These are phyloP conservation scores for Colletotrichum euphorbiae DNA, from an alignment of 2,329 filamentous ascomycete genomes.

Conservation along the genomic window DNA sequence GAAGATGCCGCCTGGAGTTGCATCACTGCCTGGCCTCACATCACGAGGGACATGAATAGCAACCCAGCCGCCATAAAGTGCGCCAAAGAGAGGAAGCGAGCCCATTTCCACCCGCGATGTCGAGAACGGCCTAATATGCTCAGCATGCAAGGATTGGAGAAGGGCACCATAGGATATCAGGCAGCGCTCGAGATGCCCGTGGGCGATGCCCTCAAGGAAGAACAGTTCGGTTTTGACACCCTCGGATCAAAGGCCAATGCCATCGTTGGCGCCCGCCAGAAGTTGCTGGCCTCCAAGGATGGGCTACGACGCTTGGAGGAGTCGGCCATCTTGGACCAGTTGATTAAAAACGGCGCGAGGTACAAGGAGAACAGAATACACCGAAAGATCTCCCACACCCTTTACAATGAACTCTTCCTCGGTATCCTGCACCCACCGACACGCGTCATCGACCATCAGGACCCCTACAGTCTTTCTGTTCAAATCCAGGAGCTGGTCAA, in stretches of 20 bases:
- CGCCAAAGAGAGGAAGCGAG: slow-evolving; percentile 58
- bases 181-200: slow-evolving; percentile 75
- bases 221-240: slow-evolving; percentile 70
- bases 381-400: slow-evolving; percentile 58
- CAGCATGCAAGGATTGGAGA: slow-evolving; percentile 77
- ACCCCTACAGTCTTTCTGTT: slow-evolving; percentile 73
- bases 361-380: slow-evolving; percentile 66
- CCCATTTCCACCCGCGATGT: slow-evolving; percentile 70
- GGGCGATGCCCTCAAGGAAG: slow-evolving; percentile 72
- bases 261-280: slow-evolving; percentile 69
- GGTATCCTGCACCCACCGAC: slow-evolving; percentile 69
- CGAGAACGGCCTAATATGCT: slow-evolving; percentile 77
- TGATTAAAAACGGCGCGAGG: slow-evolving; percentile 66
- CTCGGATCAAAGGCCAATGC: slow-evolving; percentile 65
- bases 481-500: slow-evolving; percentile 77
- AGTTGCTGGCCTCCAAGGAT: slow-evolving; percentile 64
- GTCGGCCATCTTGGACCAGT: slow-evolving; percentile 67
- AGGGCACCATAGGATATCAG: slow-evolving; percentile 76
- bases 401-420: slow-evolving; percentile 72
- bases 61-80: slow-evolving; percentile 57
- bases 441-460: slow-evolving; percentile 65
- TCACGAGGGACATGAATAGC: slow-evolving; percentile 63
- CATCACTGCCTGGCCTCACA: slow-evolving; percentile 72
- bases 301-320: slow-evolving; percentile 69
- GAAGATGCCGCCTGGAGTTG: slow-evolving; percentile 72